Evolutionary conservation across 192 early-diverging fungal genomes (phyloP).

Genomic region (Coemansia sp.): DNA sequence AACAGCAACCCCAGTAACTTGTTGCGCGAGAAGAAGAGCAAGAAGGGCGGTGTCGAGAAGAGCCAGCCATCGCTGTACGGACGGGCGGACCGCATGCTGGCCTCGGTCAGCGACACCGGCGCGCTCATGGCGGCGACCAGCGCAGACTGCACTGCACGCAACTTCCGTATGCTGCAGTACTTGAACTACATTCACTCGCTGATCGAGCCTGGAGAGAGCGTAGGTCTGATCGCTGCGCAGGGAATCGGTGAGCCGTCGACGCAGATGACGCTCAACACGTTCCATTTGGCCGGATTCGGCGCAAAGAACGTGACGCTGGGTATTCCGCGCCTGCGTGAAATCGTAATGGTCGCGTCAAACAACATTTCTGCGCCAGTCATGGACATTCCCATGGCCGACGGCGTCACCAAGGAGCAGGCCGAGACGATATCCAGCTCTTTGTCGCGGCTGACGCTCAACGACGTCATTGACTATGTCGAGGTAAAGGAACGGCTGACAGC

Average conservation of each 20-base stretch:
- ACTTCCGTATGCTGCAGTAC: constrained; percentile 91
- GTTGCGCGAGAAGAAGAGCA: constrained; percentile 35
- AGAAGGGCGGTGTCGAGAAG: constrained; percentile 4
- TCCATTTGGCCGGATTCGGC: constrained; percentile 97
- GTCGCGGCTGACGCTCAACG: constrained; percentile 71
- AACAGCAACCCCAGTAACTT: constrained; percentile 36
- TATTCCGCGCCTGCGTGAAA: constrained; percentile 99
- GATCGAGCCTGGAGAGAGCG: constrained; percentile 96
- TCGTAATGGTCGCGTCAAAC: constrained; percentile 96
- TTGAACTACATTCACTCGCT: constrained; percentile 92
- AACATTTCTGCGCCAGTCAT: constrained; percentile 91
- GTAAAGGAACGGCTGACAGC: constrained; percentile 74
- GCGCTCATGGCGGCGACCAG: constrained; percentile 56
- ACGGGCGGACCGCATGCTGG: constrained; percentile 63
- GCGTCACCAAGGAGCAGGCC: constrained; percentile 65
- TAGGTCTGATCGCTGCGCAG: constrained; percentile 96
- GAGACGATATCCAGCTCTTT: constrained; percentile 70
- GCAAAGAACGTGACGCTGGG: constrained; percentile 99
- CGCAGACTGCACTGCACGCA: constrained; percentile 63
- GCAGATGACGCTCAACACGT: constrained; percentile 99
- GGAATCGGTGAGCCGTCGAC: constrained; percentile 98
- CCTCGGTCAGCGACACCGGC: constrained; percentile 61
- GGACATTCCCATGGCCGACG: constrained; percentile 73
- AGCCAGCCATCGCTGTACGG: constrained; percentile 53
- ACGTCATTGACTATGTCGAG: constrained; percentile 83